Percentiles rank a stretch among this genome's conserved stretches.
Conservation (phyloP, 768 basidiomycete species). For the Mycena floridula region DNA sequence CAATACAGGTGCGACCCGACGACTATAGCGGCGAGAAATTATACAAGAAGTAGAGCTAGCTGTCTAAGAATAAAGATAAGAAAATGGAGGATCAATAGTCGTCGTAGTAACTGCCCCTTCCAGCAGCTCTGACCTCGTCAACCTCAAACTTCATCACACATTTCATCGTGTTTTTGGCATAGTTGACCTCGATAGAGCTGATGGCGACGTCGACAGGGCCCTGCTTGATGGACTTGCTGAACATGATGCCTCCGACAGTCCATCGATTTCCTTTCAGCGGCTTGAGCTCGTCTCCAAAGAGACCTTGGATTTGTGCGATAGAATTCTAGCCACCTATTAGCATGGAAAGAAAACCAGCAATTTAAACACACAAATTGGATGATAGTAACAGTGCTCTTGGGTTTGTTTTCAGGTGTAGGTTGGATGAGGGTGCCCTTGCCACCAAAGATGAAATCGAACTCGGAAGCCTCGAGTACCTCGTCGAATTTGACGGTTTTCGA, state of each 20-base stretch:
- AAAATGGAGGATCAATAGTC: too few relatives aligned
- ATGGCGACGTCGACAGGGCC: slow-evolving; percentile 28
- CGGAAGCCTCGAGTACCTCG: slow-evolving; percentile 28
- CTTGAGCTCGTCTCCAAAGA: slow-evolving; percentile 31
- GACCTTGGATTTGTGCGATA: slow-evolving; percentile 15
- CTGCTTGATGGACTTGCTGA: slow-evolving; percentile 30
- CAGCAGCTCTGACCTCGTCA: slow-evolving; percentile 13
- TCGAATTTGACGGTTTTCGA: slow-evolving; percentile 32
- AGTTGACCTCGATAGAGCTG: slow-evolving; percentile 26
- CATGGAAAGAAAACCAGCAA: not conserved
- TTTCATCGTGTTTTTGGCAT: slow-evolving; percentile 35
- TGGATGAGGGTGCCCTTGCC: slow-evolving; percentile 30
- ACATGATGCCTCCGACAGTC: slow-evolving; percentile 19
- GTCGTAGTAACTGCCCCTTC: too few relatives aligned
- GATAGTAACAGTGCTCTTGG: slow-evolving; percentile 33
- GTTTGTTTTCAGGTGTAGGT: slow-evolving; percentile 33
- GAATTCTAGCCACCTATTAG: slow-evolving; percentile 8
- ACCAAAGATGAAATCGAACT: slow-evolving; percentile 28
- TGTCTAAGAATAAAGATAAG: too few relatives aligned
- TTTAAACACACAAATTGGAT: slow-evolving; percentile 26
- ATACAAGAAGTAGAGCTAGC: too few relatives aligned
- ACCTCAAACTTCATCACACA: slow-evolving; percentile 35
- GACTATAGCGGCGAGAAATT: too few relatives aligned
- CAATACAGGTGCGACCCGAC: too few relatives aligned
- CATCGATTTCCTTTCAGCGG: slow-evolving; percentile 29